A percentile compares a stretch with the other conserved stretches of the same genome.
These are phyloP conservation scores for Fistulifera solaris DNA, from an alignment of 108 stramenopile species.

Conservation along the genomic window DNA sequence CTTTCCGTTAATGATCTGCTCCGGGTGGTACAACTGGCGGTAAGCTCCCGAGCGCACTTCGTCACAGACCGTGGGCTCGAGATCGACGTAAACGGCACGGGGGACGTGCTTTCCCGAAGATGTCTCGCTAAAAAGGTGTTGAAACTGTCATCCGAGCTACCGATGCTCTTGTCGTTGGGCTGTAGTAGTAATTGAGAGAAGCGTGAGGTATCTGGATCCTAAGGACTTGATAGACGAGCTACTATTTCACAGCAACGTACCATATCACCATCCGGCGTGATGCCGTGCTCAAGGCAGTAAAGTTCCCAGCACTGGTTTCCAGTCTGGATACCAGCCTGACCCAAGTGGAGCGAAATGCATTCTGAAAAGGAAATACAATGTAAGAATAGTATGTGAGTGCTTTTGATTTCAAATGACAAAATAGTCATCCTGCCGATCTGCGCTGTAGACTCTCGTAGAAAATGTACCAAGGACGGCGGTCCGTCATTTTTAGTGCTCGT, in stretches of 20 bases:
- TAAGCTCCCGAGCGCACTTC: constrained; percentile 87
- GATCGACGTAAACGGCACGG: constrained; percentile 94
- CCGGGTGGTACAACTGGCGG: constrained; percentile 96
- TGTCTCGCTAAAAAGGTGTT: constrained; percentile 98
- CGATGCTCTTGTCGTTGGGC: constrained; percentile 61
- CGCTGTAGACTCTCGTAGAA: constrained; percentile 2
- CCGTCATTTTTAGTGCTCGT: too few relatives aligned
- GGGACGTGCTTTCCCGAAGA: constrained; percentile 97
- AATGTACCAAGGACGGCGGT: background rate
- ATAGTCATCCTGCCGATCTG: background rate
- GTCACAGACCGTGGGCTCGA: constrained; percentile 97
- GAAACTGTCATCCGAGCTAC: constrained; percentile 83
- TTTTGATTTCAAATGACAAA: too few relatives aligned
- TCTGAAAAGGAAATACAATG: constrained; percentile 19
- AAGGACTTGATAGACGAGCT: too few relatives aligned
- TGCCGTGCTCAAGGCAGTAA: constrained; percentile 97
- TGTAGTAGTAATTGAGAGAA: background rate
- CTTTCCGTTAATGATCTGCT: constrained; percentile 99
- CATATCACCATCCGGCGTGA: constrained; percentile 92
- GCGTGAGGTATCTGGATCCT: too few relatives aligned
- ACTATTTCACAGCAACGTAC: constrained; percentile 10
- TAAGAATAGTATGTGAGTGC: too few relatives aligned
- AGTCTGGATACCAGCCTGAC: constrained; percentile 94
- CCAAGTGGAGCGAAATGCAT: constrained; percentile 85
- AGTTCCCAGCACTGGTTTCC: constrained; percentile 98